Evolutionary conservation across 345 rosid genomes (phyloP).

Genomic region (Camelina neglecta): DNA sequence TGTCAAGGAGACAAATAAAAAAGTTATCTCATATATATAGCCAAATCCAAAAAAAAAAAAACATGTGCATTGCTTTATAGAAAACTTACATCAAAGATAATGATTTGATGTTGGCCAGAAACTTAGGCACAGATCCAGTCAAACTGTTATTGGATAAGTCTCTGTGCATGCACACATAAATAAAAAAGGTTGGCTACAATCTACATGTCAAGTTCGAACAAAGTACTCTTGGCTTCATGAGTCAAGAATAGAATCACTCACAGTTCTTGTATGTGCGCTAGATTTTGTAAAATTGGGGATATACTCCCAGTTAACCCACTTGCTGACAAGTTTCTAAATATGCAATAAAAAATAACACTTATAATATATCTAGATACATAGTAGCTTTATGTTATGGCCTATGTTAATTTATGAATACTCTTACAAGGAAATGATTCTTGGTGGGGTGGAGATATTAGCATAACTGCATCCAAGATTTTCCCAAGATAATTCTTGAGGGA

Average conservation of each 20-base stretch:
- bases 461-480: slow-evolving; percentile 47
- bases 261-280: slow-evolving; percentile 44
- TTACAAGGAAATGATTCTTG: slow-evolving; percentile 55
- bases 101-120: slow-evolving; percentile 42
- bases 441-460: slow-evolving; percentile 11
- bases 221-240: neutral
- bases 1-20: neutral
- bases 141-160: slow-evolving; percentile 56
- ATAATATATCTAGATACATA: neutral
- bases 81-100: slow-evolving; percentile 49
- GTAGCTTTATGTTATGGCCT: neutral
- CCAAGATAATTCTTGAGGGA: slow-evolving; percentile 44
- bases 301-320: slow-evolving; percentile 49
- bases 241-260: slow-evolving; percentile 35
- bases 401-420: slow-evolving; percentile 18
- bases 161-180: slow-evolving; percentile 22
- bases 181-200: neutral
- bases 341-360: neutral
- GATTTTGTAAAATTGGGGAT: slow-evolving; percentile 34
- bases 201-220: neutral
- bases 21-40: neutral
- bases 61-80: neutral
- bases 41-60: neutral
- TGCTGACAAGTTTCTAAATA: slow-evolving; percentile 41
- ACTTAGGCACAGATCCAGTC: slow-evolving; percentile 50